Evolutionary conservation across 1,139 yeast genomes (phyloP).

Genomic region (Geotrichum citri-aurantii): DNA sequence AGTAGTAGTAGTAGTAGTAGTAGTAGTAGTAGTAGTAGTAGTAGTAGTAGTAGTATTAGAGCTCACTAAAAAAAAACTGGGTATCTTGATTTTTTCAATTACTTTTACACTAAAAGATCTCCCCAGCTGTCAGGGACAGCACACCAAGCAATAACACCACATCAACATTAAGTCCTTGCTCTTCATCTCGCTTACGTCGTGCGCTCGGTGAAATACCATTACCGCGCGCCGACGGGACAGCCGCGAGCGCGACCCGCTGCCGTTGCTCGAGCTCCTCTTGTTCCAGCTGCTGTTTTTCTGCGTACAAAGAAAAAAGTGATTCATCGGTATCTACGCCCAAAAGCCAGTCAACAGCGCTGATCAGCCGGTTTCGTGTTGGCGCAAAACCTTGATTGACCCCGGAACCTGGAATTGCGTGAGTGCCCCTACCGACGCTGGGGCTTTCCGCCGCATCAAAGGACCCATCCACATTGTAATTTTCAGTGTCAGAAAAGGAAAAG

Average conservation of each 20-base stretch:
- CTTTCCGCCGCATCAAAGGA: slow-evolving; percentile 13
- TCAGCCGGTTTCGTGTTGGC: slow-evolving; percentile 22
- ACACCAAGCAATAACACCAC: slow-evolving; percentile 16
- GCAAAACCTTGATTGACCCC: not conserved
- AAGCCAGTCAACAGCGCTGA: slow-evolving; percentile 29
- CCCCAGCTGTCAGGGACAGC: not conserved
- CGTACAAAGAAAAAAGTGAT: slow-evolving; percentile 7
- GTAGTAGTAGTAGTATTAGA: not conserved
- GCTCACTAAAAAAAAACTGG: not conserved
- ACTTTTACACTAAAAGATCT: not conserved
- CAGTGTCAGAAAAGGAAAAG: slow-evolving; percentile 12
- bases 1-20: too few relatives aligned
- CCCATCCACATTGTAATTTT: slow-evolving; percentile 16
- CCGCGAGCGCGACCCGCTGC: not conserved
- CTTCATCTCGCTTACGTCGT: slow-evolving; percentile 12
- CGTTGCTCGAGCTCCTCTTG: not conserved
- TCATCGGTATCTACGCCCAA: slow-evolving; percentile 26
- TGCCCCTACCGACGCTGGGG: not conserved
- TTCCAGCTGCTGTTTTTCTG: not conserved
- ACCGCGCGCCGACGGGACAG: not conserved
- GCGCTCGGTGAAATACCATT: not conserved
- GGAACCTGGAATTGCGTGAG: not conserved
- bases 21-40: too few relatives aligned
- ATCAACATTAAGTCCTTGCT: slow-evolving; percentile 18
- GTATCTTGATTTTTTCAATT: not conserved